Evolutionary conservation across 768 basidiomycete genomes (phyloP).

Genomic region (Naematelia encephala): DNA sequence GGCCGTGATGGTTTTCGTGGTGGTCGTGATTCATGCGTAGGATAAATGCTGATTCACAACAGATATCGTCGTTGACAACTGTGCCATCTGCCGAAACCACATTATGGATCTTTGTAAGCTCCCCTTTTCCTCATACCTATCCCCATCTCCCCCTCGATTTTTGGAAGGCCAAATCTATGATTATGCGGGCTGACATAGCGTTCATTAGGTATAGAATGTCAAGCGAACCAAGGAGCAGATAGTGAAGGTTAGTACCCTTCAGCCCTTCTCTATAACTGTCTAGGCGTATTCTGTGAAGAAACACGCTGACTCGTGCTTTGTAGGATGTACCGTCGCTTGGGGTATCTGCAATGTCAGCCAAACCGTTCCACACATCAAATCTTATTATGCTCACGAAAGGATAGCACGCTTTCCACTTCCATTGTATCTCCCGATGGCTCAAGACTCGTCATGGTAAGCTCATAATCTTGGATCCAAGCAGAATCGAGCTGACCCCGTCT

Average conservation of each 20-base stretch:
- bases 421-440: slow-evolving; percentile 98
- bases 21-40: too few species aligned
- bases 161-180: background rate
- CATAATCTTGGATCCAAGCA: background rate
- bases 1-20: too few species aligned
- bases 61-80: slow-evolving; percentile 99
- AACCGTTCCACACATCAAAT: too few species aligned
- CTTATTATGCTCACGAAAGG: slow-evolving; percentile 2
- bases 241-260: slow-evolving; percentile 62
- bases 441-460: slow-evolving; percentile 64
- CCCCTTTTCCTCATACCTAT: background rate
- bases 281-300: background rate
- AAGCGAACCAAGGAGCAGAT: slow-evolving; percentile 96
- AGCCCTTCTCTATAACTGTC: background rate
- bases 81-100: slow-evolving; percentile 98
- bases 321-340: slow-evolving; percentile 80
- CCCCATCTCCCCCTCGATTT: background rate
- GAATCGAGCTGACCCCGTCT: slow-evolving; percentile 2
- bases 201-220: slow-evolving; percentile 89
- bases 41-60: slow-evolving; percentile 6
- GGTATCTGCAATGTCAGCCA: slow-evolving; percentile 88
- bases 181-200: background rate
- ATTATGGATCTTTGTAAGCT: slow-evolving; percentile 99
- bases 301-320: background rate
- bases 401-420: slow-evolving; percentile 98